Conservation (phyloP, 148 eudicot genomes). For the Nyssa sinensis region DNA sequence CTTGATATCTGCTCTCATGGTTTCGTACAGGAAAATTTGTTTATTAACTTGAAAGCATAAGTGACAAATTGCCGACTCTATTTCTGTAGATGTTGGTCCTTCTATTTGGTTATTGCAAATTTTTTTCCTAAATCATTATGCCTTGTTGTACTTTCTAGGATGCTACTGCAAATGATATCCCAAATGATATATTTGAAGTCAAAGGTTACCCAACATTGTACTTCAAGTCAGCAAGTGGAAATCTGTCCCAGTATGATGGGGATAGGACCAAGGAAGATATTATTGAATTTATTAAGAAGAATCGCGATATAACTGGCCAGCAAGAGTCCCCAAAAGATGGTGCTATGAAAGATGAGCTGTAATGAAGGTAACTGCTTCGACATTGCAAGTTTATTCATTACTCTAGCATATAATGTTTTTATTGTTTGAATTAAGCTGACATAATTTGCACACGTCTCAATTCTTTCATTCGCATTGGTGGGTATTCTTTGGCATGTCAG, state of each 20-base stretch:
- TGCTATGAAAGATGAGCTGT: conserved; percentile 34
- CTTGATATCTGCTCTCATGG: background rate
- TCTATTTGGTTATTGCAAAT: background rate
- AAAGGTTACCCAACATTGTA: conserved; percentile 75
- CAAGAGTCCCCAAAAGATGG: conserved; percentile 32
- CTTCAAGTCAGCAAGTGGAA: conserved; percentile 64
- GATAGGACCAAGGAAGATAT: conserved; percentile 61
- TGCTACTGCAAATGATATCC: conserved; percentile 69
- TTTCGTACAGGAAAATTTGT: background rate
- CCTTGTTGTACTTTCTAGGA: conserved; percentile 40
- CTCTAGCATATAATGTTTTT: too few relatives aligned
- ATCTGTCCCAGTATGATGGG: conserved; percentile 45
- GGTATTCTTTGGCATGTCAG: too few relatives aligned
- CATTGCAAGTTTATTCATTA: background rate
- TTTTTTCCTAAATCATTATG: background rate
- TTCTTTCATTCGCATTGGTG: background rate
- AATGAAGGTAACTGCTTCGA: conserved; percentile 11
- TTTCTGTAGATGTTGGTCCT: background rate
- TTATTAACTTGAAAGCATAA: background rate
- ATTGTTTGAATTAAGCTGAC: background rate
- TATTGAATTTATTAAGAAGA: conserved; percentile 54
- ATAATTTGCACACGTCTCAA: background rate
- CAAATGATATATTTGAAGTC: conserved; percentile 47
- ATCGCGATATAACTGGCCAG: conserved; percentile 34
- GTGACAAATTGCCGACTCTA: too few relatives aligned